These are phyloP conservation scores for Macrolepiota fuliginosa DNA, from an alignment of 768 basidiomycete genomes.

Conservation along the genomic window DNA sequence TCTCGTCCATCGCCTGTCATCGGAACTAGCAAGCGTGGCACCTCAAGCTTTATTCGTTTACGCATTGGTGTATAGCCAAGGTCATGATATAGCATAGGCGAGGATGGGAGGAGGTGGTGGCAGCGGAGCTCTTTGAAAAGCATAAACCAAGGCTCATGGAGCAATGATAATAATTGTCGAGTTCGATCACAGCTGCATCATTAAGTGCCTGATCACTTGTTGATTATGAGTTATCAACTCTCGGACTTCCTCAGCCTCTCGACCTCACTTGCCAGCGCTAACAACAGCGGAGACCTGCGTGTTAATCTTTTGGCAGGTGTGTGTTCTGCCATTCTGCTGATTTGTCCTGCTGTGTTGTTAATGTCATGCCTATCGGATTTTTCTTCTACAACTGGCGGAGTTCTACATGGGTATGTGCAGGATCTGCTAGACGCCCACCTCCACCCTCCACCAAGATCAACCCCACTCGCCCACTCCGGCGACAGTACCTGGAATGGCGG, in stretches of 20 bases:
- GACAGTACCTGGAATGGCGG: conserved; percentile 6
- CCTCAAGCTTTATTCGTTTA: no score
- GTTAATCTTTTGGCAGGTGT: conserved; percentile 3
- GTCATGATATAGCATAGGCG: no score
- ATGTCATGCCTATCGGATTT: neutral
- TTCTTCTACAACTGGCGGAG: neutral
- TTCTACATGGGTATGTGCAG: neutral
- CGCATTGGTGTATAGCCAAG: no score
- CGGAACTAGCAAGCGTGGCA: no score
- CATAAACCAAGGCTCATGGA: no score
- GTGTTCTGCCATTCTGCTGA: neutral
- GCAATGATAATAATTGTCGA: no score
- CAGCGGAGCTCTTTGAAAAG: no score
- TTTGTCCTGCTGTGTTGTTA: neutral
- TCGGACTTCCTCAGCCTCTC: conserved; percentile 8
- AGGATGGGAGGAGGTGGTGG: no score
- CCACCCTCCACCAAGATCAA: neutral
- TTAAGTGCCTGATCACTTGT: neutral
- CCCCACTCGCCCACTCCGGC: neutral
- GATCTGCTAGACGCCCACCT: neutral
- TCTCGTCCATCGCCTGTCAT: no score
- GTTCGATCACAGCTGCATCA: no score
- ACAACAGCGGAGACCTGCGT: conserved; percentile 1
- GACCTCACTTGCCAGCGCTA: neutral
- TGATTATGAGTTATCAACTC: conserved; percentile 10